phyloP scores from a whole-genome alignment of 192 early-diverging fungal genomes.

The Martensiomyces pterosporus region DNA sequence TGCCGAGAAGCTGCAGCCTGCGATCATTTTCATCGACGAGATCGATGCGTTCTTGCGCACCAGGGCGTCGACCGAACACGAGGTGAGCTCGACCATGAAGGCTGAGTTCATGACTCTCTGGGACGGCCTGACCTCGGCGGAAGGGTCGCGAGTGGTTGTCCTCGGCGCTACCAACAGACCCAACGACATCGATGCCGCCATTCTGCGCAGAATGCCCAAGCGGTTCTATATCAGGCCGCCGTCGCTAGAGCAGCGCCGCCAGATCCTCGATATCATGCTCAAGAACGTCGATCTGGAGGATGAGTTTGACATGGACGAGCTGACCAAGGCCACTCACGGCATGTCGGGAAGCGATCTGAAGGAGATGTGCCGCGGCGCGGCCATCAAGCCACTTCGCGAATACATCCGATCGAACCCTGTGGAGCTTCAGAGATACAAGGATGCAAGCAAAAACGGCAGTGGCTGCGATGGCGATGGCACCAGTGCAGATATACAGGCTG shows the following conservation, averaged over 20 bases:
- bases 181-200: slow-evolving; percentile 96
- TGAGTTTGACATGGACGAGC: slow-evolving; percentile 61
- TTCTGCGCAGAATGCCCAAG: slow-evolving; percentile 97
- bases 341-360: slow-evolving; percentile 95
- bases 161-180: slow-evolving; percentile 96
- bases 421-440: slow-evolving; percentile 28
- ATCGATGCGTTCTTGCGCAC: slow-evolving; percentile 97
- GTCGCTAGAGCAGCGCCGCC: slow-evolving; percentile 72
- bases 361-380: slow-evolving; percentile 94
- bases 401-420: slow-evolving; percentile 58
- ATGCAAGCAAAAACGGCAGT: not conserved
- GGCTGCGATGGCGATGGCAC: no score
- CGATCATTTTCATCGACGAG: slow-evolving; percentile 99
- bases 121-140: slow-evolving; percentile 80
- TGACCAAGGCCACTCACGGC: slow-evolving; percentile 72
- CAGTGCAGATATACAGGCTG: no score
- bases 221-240: slow-evolving; percentile 85
- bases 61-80: slow-evolving; percentile 84
- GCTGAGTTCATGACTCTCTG: slow-evolving; percentile 99
- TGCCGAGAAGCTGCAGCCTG: slow-evolving; percentile 89
- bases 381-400: slow-evolving; percentile 92
- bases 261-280: slow-evolving; percentile 81
- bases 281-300: slow-evolving; percentile 61
- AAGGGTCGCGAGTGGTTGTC: slow-evolving; percentile 59
- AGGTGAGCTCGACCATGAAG: slow-evolving; percentile 98